A percentile compares a stretch with the other conserved stretches of the same genome.
These are phyloP conservation scores for Aspergillus arachidicola DNA, from an alignment of 2,329 filamentous ascomycete genomes.

Conservation along the genomic window DNA sequence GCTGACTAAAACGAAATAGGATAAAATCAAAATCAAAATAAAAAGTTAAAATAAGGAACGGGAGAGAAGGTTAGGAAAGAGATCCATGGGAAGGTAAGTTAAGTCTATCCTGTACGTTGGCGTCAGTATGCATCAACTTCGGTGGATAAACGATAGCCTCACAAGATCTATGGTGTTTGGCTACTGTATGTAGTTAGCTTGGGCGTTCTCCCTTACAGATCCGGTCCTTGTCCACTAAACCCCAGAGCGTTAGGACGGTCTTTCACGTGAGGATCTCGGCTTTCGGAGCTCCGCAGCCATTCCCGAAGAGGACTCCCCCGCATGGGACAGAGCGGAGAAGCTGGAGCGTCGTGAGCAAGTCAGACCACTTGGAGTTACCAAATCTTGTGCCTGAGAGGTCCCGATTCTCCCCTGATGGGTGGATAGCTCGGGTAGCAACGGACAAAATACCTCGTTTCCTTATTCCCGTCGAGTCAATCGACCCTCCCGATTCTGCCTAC, in stretches of 20 bases:
- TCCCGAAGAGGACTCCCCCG: constrained; percentile 20
- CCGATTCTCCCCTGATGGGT: not conserved
- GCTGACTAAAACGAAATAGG: not conserved
- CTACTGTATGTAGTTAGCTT: too few relatives aligned
- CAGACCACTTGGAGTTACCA: not conserved
- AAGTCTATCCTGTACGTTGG: not conserved
- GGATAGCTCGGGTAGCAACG: constrained; percentile 4
- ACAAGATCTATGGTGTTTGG: not conserved
- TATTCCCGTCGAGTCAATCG: not conserved
- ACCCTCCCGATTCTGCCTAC: not conserved
- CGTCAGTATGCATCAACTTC: not conserved
- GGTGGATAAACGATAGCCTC: too few relatives aligned
- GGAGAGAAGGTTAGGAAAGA: not conserved
- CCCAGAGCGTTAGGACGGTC: not conserved
- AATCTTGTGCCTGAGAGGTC: not conserved
- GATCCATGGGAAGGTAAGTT: not conserved
- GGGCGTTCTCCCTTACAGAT: not conserved
- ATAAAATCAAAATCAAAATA: not conserved
- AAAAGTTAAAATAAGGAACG: not conserved
- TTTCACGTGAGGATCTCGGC: constrained; percentile 25
- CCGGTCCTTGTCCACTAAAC: not conserved
- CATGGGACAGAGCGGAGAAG: constrained; percentile 19
- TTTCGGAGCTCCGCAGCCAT: constrained; percentile 16
- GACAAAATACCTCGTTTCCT: constrained; percentile 3
- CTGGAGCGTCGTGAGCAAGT: not conserved